phyloP scores from a whole-genome alignment of 805 yeast genomes.

The Candida orba region DNA sequence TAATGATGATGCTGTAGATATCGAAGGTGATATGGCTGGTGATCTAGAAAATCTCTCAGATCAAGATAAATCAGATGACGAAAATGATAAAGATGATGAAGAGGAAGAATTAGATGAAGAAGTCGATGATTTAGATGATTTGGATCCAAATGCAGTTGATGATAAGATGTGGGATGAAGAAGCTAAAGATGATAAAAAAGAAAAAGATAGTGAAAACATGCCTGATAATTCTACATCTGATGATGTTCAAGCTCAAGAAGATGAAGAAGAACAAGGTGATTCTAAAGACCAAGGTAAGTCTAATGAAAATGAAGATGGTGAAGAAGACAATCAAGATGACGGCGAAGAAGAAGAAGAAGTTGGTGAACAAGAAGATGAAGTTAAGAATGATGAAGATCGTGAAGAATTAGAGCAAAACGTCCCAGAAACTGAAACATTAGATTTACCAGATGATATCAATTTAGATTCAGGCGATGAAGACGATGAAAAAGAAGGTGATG shows the following conservation, averaged over 20 bases:
- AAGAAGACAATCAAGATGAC: conserved; percentile 50
- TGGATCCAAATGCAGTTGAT: conserved; percentile 91
- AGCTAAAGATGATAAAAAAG: conserved; percentile 66
- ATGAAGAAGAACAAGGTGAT: conserved; percentile 28
- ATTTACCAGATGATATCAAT: conserved; percentile 87
- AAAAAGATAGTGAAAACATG: conserved; percentile 71
- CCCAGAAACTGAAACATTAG: conserved; percentile 81
- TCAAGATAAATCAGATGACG: conserved; percentile 52
- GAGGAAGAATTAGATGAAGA: conserved; percentile 82
- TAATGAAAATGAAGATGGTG: conserved; percentile 28
- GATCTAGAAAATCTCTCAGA: conserved; percentile 73
- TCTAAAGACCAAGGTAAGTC: conserved; percentile 28
- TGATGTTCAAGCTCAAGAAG: conserved; percentile 33
- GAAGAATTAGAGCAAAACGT: conserved; percentile 67
- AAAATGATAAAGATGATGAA: conserved; percentile 46
- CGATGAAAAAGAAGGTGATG: conserved; percentile 36
- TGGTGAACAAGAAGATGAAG: conserved; percentile 78
- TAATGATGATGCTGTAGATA: conserved; percentile 84
- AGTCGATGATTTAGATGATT: conserved; percentile 79
- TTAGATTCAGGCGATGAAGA: conserved; percentile 74
- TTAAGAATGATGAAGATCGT: conserved; percentile 43
- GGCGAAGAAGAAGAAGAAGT: conserved; percentile 63
- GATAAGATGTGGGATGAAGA: conserved; percentile 98
- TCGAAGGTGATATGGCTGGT: conserved; percentile 98
- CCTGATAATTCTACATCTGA: conserved; percentile 50